phyloP scores from a whole-genome alignment of 139 green algal genomes.

The Desmodesmus armatus region DNA sequence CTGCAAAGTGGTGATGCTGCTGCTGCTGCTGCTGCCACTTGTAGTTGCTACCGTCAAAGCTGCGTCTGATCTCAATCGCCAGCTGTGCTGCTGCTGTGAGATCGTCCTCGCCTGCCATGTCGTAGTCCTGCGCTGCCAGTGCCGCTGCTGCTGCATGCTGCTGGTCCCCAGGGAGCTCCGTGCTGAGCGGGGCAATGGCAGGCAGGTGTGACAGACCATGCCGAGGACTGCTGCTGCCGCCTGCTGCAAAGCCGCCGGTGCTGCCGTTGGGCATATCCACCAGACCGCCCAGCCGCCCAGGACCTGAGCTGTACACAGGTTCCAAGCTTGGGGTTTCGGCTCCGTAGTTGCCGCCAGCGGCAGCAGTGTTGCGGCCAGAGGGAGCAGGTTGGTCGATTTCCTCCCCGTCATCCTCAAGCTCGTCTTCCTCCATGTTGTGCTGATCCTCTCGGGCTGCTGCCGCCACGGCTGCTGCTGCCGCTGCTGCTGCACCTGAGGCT shows the following conservation, averaged over 20 bases:
- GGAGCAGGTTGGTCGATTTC: constrained; percentile 16
- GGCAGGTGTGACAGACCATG: neutral
- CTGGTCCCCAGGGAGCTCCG: neutral
- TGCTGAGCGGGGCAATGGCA: neutral
- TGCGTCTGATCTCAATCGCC: constrained; percentile 9
- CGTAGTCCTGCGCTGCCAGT: neutral
- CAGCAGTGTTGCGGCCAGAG: neutral
- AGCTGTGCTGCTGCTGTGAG: constrained; percentile 17
- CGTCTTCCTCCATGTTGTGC: neutral
- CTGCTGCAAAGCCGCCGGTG: neutral
- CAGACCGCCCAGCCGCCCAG: too few relatives aligned
- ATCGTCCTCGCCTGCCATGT: neutral
- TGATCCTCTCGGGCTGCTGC: constrained; percentile 14
- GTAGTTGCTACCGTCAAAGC: constrained; percentile 25
- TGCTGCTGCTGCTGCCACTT: constrained; percentile 1
- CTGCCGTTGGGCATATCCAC: neutral
- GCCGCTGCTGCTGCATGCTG: neutral
- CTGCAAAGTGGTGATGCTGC: neutral
- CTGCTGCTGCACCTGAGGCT: neutral
- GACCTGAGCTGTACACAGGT: constrained; percentile 2
- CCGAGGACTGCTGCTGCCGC: too few relatives aligned
- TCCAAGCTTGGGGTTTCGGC: neutral
- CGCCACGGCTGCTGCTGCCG: constrained; percentile 2
- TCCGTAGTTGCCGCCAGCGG: neutral
- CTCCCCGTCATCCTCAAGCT: constrained; percentile 13